phyloP scores from a whole-genome alignment of 1,284 basidiomycete genomes.

The Irpex rosettiformis region DNA sequence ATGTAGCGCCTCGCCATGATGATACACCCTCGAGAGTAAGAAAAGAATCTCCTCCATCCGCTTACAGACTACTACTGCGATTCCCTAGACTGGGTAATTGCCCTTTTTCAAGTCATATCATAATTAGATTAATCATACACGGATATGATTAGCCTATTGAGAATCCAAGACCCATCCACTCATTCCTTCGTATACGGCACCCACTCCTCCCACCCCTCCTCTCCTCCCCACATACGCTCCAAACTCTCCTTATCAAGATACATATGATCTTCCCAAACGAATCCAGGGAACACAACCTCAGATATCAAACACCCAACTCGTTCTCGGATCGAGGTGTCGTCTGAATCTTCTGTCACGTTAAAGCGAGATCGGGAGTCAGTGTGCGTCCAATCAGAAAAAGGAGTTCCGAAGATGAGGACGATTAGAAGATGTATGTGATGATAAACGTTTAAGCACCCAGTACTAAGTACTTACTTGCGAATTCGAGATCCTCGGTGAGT shows the following conservation, averaged over 20 bases:
- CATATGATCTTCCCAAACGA: conserved; percentile 45
- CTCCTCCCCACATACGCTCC: conserved; percentile 9
- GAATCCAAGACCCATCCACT: not conserved
- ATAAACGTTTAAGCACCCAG: conserved; percentile 5
- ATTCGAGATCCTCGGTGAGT: conserved; percentile 34
- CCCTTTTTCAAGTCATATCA: no score
- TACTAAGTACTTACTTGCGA: conserved; percentile 10
- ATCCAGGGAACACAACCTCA: conserved; percentile 47
- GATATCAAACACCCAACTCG: conserved; percentile 42
- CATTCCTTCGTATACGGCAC: conserved; percentile 8
- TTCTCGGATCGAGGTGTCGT: conserved; percentile 21
- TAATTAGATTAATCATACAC: no score
- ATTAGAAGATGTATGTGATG: no score
- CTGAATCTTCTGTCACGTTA: conserved; percentile 2
- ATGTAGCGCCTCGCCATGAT: no score
- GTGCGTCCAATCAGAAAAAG: no score
- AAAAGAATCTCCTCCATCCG: no score
- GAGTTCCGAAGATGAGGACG: no score
- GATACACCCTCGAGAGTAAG: no score
- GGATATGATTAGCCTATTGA: no score
- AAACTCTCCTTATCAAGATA: conserved; percentile 6
- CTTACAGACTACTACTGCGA: no score
- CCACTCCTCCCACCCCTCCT: conserved; percentile 12
- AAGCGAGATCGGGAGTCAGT: not conserved
- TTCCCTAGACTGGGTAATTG: no score